These are phyloP conservation scores for Lactarius sanguifluus DNA, from an alignment of 768 basidiomycete genomes.

Conservation along the genomic window DNA sequence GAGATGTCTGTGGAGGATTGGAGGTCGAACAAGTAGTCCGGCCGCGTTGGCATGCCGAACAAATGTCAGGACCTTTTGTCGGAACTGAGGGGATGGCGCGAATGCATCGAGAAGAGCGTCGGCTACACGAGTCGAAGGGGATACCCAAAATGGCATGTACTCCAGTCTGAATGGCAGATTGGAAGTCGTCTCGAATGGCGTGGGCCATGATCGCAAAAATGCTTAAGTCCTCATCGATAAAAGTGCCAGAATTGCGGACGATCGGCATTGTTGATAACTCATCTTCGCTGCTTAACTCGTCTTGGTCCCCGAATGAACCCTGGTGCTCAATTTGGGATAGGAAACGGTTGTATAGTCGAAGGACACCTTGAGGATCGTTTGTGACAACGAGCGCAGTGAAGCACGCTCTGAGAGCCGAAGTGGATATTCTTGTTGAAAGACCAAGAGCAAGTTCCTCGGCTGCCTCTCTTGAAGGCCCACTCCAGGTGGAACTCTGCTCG, in stretches of 20 bases:
- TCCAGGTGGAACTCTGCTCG: conserved; percentile 15
- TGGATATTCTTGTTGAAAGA: conserved; percentile 45
- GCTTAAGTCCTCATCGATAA: conserved; percentile 40
- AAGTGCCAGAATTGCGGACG: background rate
- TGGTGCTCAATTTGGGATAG: conserved; percentile 15
- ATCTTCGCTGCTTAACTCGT: background rate
- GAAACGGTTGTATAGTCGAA: conserved; percentile 40
- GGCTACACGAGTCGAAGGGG: conserved; percentile 34
- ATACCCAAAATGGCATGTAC: conserved; percentile 43
- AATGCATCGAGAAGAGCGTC: conserved; percentile 43
- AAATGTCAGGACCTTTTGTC: conserved; percentile 46
- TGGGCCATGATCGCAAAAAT: conserved; percentile 58
- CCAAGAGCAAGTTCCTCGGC: conserved; percentile 35
- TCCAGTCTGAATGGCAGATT: conserved; percentile 49
- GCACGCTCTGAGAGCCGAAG: conserved; percentile 49
- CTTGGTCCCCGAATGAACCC: conserved; percentile 6
- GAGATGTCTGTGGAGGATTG: conserved; percentile 51
- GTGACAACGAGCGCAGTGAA: conserved; percentile 48
- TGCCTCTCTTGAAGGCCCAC: conserved; percentile 28
- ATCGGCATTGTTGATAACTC: conserved; percentile 9
- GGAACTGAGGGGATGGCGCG: conserved; percentile 43
- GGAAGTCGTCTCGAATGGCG: conserved; percentile 58
- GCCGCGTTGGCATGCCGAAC: conserved; percentile 51
- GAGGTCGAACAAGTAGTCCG: conserved; percentile 50
- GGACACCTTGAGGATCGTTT: conserved; percentile 43